Base-by-base conservation (phyloP, 345 rosid species). In the Microcos paniculata region DNA sequence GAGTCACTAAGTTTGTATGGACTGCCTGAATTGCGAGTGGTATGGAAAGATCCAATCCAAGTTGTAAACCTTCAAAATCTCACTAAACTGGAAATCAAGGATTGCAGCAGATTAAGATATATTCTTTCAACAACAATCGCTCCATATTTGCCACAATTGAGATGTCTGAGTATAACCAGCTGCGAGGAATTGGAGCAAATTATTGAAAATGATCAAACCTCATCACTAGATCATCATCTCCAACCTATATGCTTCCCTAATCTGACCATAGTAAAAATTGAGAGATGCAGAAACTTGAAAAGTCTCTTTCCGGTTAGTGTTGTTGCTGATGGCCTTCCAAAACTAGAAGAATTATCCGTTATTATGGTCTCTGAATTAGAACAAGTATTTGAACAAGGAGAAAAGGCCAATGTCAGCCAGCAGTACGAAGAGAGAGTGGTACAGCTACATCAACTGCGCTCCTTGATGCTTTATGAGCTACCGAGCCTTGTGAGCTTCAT, bases 151-250 rank as follows among this genome's bases (percentile, higher is more conserved):
- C 62, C 62, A 28, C 62, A 28, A 14, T 6, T 58, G 59, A 58
- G 35, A 3, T 0, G 0, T 5, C 14, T 58, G 14, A 0, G 1
- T 0, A 28, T 58, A 58, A 0, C 0, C 0, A 0, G 3, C 0
- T 55, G 59, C 10, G 28, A 21, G 1, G 59, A 21, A 21, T 21
- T 55, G 59, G 14, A 55, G 59, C 59, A 55, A n/a, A 55, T 55
- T 21, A 21, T 55, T 21, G 5, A 21, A n/a, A 55, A 55, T 4
- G 59, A n/a, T 55, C 26, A 55, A 55, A 21, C 59, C 21, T 55
- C 28, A 55, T 8, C 28, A 9, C 59, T n/a, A 55, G 13, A 8
- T 55, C 28, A 55, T 55, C n/a, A n/a, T n/a, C n/a, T n/a, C n/a
- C 59, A 26, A 26, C 62, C 3, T 26, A 26, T 58, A 12, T 58